A percentile compares a stretch with the other conserved stretches of the same genome.
phyloP scores from a whole-genome alignment of 192 early-diverging fungal genomes.

The Rhizoclosmatium globosum region DNA sequence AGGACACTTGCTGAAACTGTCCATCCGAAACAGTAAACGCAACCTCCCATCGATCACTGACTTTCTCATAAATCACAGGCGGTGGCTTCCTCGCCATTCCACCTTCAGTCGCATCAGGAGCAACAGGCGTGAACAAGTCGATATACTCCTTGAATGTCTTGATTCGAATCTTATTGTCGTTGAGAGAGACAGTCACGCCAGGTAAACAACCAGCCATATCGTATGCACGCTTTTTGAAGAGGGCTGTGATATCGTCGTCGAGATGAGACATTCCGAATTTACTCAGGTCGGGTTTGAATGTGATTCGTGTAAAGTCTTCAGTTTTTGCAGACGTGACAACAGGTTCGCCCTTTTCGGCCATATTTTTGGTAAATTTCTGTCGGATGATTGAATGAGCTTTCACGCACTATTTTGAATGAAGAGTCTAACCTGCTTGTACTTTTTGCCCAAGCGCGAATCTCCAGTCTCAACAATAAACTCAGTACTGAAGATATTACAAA shows the following conservation, averaged over 20 bases:
- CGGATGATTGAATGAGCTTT: conserved; percentile 14
- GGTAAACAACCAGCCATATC: conserved; percentile 89
- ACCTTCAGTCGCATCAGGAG: background rate
- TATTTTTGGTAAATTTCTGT: conserved; percentile 81
- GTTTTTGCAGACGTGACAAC: conserved; percentile 72
- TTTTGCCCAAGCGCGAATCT: conserved; percentile 71
- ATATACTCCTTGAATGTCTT: conserved; percentile 92
- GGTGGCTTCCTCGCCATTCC: conserved; percentile 30
- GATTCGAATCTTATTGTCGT: conserved; percentile 82
- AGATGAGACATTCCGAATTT: conserved; percentile 90
- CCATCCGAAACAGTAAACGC: conserved; percentile 92
- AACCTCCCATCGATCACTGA: conserved; percentile 92
- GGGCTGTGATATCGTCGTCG: conserved; percentile 85
- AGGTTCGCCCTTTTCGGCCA: conserved; percentile 80
- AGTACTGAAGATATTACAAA: conserved; percentile 96
- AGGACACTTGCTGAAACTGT: conserved; percentile 95
- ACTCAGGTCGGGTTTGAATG: conserved; percentile 92
- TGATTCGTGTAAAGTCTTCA: conserved; percentile 89
- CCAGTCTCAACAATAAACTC: conserved; percentile 95
- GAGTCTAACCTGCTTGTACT: conserved; percentile 76
- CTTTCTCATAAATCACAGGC: conserved; percentile 66
- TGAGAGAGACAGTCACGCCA: conserved; percentile 87
- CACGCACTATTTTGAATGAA: background rate
- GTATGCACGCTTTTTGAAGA: conserved; percentile 92
- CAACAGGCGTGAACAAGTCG: conserved; percentile 75